Base-by-base conservation (phyloP, 305 asterid genomes). In the Galium porrigens region DNA sequence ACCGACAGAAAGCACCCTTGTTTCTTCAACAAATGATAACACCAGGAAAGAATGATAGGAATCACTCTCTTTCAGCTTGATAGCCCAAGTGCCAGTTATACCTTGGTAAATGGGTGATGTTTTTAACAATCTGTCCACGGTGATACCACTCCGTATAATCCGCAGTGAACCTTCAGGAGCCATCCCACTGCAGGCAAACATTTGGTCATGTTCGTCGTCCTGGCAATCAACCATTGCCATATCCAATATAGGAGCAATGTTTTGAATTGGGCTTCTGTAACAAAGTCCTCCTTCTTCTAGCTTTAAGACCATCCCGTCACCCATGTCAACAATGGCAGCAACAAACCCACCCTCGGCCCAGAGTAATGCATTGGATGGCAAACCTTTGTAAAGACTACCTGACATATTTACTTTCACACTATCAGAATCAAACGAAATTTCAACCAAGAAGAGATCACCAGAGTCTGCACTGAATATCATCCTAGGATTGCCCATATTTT, bases 161-260 rank as follows among this genome's bases (percentile, higher is more conserved):
- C 96, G 82, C 74, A 92, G 74, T 52, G 96, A 89, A 65, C 99
- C 96, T 74, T 84, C 92, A 63, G 94, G 85, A 64, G 96, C 89
- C 83, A 89, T 80, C 65, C 97, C 97, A 70, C 96, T 87, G 88
- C 97, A 92, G 59, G 97, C 97, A 81, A 87, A 87, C 81, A 92
- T 87, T 82, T 89, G 96, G 77, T 92, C 88, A 57, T 78, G 94
- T 74, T 87, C 84, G 74, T 92, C 97, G 58, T 87, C 89, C 65
- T 84, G 85, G 79, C 73, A 75, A 81, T 89, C 96, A 75, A 81
- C 95, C 67, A 85, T 79, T 18, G 91, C 78, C 86, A 92, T 87
- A 74, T 89, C 99, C 79, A 87, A 82, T 67, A 89, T 87, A 65
- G 99, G 99, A 34, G 99, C 94, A 60, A 89, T 85, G 70, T 82